Conservation (phyloP, 2,329 filamentous ascomycete species). For the Penicillium sp. region DNA sequence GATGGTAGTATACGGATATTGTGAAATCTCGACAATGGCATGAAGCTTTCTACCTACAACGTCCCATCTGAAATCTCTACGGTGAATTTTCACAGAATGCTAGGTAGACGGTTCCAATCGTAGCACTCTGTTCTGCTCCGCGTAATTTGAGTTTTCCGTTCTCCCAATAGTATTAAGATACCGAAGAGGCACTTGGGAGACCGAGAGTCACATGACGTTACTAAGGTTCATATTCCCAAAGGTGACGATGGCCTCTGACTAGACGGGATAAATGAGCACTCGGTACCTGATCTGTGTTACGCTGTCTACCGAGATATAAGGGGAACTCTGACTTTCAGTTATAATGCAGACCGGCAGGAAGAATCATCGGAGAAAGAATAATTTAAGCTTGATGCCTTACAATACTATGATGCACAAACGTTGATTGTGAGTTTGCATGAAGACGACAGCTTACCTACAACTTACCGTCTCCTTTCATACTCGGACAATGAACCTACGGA, state of each 20-base stretch:
- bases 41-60: not conserved
- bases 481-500: not conserved
- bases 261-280: constrained; percentile 1
- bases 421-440: not conserved
- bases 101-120: too few relatives aligned
- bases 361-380: constrained; percentile 14
- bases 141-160: not conserved
- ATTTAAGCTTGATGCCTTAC: not conserved
- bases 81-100: not conserved
- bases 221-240: not conserved
- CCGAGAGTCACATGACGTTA: too few relatives aligned
- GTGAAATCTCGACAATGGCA: not conserved
- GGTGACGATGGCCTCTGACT: not conserved
- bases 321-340: constrained; percentile 14
- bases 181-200: not conserved
- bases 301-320: constrained; percentile 9
- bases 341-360: constrained; percentile 12
- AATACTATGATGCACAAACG: not conserved
- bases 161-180: not conserved
- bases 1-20: not conserved
- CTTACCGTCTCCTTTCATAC: constrained; percentile 10
- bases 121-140: not conserved
- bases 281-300: constrained; percentile 26
- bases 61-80: not conserved
- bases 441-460: constrained; percentile 6